phyloP scores from a whole-genome alignment of 169 alveolate species.

The Plasmodium gallinaceum region DNA sequence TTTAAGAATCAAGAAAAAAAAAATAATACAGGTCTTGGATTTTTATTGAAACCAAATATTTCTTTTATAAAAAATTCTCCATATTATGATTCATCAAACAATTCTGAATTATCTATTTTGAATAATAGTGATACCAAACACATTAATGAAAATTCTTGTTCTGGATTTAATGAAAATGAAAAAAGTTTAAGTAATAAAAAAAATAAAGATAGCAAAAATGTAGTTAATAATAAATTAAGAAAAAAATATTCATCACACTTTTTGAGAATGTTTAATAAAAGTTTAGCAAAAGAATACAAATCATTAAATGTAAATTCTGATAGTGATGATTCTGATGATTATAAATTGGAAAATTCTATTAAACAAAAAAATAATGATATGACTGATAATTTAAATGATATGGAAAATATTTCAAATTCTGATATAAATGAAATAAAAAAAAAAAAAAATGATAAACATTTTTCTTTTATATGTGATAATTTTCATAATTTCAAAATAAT shows the following conservation, averaged over 20 bases:
- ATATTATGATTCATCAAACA: conserved; percentile 14
- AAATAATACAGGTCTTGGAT: not conserved
- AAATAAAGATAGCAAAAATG: conserved; percentile 5
- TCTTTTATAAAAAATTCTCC: conserved; percentile 10
- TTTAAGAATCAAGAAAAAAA: not conserved
- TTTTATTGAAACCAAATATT: not conserved
- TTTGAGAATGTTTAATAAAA: conserved; percentile 43
- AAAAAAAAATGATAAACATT: conserved; percentile 1
- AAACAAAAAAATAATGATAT: not conserved
- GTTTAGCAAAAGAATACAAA: conserved; percentile 27
- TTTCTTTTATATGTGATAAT: conserved; percentile 34
- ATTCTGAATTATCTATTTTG: not conserved
- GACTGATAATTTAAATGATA: not conserved
- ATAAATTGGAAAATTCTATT: not conserved
- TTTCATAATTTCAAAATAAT: conserved; percentile 44
- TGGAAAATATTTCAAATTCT: not conserved
- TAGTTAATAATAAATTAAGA: not conserved
- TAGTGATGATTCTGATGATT: conserved; percentile 2
- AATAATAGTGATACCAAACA: not conserved
- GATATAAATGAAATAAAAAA: not conserved
- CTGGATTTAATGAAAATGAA: not conserved
- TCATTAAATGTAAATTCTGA: conserved; percentile 26
- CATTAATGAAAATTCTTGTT: not conserved
- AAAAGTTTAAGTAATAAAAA: not conserved
- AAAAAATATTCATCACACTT: conserved; percentile 49